These are phyloP conservation scores for Mortierella claussenii DNA, from an alignment of 192 early-diverging fungal genomes.

Conservation along the genomic window DNA sequence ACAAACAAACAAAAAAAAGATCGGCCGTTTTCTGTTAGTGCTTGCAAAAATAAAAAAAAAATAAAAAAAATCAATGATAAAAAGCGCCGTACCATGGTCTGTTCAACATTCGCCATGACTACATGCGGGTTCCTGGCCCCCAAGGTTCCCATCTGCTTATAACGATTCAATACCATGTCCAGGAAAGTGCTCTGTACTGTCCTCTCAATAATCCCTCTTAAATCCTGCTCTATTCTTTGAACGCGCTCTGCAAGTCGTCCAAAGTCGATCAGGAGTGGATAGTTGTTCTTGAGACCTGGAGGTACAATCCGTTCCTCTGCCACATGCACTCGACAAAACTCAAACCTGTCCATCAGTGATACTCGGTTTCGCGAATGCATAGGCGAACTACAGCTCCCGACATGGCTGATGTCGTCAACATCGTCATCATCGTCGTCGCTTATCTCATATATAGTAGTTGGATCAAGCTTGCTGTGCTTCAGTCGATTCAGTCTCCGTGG, in stretches of 20 bases:
- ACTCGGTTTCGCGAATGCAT: neutral
- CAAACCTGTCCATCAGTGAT: slow-evolving; percentile 43
- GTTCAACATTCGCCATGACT: slow-evolving; percentile 57
- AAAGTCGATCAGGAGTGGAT: slow-evolving; percentile 55
- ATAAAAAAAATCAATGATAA: neutral
- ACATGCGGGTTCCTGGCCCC: slow-evolving; percentile 56
- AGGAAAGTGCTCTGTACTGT: slow-evolving; percentile 44
- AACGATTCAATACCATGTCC: slow-evolving; percentile 35
- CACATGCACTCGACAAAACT: slow-evolving; percentile 61
- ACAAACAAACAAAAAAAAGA: slow-evolving; percentile 1
- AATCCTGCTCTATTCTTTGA: slow-evolving; percentile 24
- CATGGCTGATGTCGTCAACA: neutral
- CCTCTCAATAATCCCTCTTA: slow-evolving; percentile 47
- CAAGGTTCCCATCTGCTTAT: slow-evolving; percentile 44
- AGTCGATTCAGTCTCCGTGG: slow-evolving; percentile 4
- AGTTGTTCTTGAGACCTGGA: slow-evolving; percentile 41
- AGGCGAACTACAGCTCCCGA: neutral
- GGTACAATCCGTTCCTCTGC: slow-evolving; percentile 54
- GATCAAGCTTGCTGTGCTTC: neutral
- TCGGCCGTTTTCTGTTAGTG: neutral
- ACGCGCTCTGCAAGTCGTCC: slow-evolving; percentile 42
- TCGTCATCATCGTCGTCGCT: neutral
- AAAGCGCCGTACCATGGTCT: slow-evolving; percentile 41
- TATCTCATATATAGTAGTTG: neutral
- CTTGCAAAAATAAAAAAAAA: neutral